Percentiles rank a stretch among this genome's conserved stretches.
phyloP scores from a whole-genome alignment of 257 asterid species.

The Orobanche coerulescens region DNA sequence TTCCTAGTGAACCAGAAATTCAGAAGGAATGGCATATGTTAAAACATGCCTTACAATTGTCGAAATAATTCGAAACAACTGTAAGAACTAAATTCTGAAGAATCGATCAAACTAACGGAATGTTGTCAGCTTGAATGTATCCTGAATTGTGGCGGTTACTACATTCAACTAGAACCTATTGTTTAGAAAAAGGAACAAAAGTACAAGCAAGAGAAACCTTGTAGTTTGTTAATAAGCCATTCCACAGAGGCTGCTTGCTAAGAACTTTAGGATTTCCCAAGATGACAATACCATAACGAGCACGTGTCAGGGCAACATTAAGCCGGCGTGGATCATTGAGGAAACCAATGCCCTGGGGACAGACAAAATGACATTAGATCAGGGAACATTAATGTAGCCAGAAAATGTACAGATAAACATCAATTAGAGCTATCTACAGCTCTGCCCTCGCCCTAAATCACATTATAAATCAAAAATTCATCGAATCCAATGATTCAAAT shows the following conservation, averaged over 20 bases:
- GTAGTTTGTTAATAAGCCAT: conserved; percentile 83
- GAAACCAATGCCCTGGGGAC: conserved; percentile 83
- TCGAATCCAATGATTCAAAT: background rate
- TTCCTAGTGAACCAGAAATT: conserved; percentile 43
- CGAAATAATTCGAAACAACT: background rate
- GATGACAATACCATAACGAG: conserved; percentile 95
- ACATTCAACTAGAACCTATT: conserved; percentile 10
- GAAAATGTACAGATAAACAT: background rate
- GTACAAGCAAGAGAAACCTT: conserved; percentile 46
- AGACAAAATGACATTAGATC: conserved; percentile 15
- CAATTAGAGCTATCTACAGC: background rate
- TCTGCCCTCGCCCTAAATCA: conserved; percentile 1
- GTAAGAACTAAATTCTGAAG: background rate
- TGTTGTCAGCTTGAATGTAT: conserved; percentile 15
- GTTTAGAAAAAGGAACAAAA: background rate
- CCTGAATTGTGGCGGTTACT: conserved; percentile 2
- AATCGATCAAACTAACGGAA: conserved; percentile 6
- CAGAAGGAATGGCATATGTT: conserved; percentile 11
- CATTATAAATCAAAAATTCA: background rate
- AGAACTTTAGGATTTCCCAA: conserved; percentile 97
- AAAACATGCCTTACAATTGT: background rate
- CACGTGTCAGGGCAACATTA: conserved; percentile 98
- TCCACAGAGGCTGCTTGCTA: conserved; percentile 96
- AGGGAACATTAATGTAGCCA: background rate
- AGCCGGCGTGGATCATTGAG: conserved; percentile 98